These are phyloP conservation scores for Penicillium verhagenii DNA, from an alignment of 495 filamentous ascomycete genomes.

Conservation along the genomic window DNA sequence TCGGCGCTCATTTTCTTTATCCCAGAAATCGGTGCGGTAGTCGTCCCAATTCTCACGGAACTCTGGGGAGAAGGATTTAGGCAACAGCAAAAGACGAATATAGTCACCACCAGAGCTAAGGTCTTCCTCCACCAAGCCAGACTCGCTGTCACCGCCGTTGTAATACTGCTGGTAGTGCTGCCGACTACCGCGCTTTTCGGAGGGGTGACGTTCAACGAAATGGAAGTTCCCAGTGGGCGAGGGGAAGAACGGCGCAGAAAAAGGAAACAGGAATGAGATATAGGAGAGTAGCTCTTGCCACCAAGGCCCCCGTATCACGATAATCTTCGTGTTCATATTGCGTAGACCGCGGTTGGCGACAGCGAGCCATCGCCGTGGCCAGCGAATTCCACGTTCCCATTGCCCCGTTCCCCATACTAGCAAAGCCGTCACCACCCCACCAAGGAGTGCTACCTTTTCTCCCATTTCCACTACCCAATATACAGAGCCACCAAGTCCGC, in stretches of 20 bases:
- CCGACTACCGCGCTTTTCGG: constrained; percentile 43
- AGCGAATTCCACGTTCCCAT: constrained; percentile 91
- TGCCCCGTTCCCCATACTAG: constrained; percentile 92
- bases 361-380: constrained; percentile 88
- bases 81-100: constrained; percentile 84
- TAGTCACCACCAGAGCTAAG: constrained; percentile 85
- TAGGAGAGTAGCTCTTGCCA: constrained; percentile 72
- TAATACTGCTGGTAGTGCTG: constrained; percentile 41
- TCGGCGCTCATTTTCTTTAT: constrained; percentile 89
- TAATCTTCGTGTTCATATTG: constrained; percentile 92
- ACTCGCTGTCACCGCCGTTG: constrained; percentile 55
- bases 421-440: constrained; percentile 76
- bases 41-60: constrained; percentile 98
- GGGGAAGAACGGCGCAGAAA: constrained; percentile 62
- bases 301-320: constrained; percentile 80
- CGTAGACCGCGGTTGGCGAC: constrained; percentile 86
- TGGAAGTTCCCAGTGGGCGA: constrained; percentile 63
- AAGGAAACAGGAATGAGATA: constrained; percentile 72
- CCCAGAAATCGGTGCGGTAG: constrained; percentile 93
- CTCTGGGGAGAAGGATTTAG: constrained; percentile 90
- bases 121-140: constrained; percentile 66
- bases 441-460: constrained; percentile 84
- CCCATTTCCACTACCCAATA: constrained; percentile 93
- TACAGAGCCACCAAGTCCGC: constrained; percentile 83
- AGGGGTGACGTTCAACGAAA: constrained; percentile 56